These are phyloP conservation scores for Mycena filopes DNA, from an alignment of 768 basidiomycete genomes.

Conservation along the genomic window DNA sequence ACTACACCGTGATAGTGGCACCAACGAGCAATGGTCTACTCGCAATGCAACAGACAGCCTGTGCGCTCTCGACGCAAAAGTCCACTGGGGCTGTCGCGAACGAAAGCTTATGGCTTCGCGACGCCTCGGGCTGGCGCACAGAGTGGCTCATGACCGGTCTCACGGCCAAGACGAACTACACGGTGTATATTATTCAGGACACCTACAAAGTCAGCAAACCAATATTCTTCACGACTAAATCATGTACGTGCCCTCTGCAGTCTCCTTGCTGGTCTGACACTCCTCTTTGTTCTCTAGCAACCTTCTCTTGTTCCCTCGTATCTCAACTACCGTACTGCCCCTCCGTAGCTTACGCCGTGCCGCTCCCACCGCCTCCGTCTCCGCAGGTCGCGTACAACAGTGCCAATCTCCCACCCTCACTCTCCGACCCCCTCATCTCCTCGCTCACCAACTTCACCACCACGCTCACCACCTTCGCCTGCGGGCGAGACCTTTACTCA, in stretches of 20 bases:
- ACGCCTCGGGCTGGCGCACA: slow-evolving; percentile 67
- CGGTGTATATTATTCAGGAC: slow-evolving; percentile 71
- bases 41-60: slow-evolving; percentile 65
- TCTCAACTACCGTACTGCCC: slow-evolving; percentile 83
- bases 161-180: slow-evolving; percentile 78
- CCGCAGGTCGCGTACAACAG: slow-evolving; percentile 58
- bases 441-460: slow-evolving; percentile 81
- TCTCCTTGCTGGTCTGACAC: not conserved
- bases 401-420: slow-evolving; percentile 57
- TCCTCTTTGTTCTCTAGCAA: slow-evolving; percentile 48
- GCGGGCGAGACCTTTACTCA: slow-evolving; percentile 84
- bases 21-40: slow-evolving; percentile 55
- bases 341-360: slow-evolving; percentile 72
- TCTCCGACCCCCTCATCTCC: slow-evolving; percentile 63
- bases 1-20: slow-evolving; percentile 66
- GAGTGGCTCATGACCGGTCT: slow-evolving; percentile 77
- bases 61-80: slow-evolving; percentile 58
- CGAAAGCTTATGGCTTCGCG: slow-evolving; percentile 66
- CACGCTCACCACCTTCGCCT: slow-evolving; percentile 76
- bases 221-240: slow-evolving; percentile 80
- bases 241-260: slow-evolving; percentile 52
- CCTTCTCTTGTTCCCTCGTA: slow-evolving; percentile 76
- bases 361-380: slow-evolving; percentile 63
- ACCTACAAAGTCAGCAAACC: slow-evolving; percentile 71
- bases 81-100: slow-evolving; percentile 53